Evolutionary conservation across 164 flowering plant genomes (phyloP), one percentile per base, ranked within the genome.

Genomic region (Macadamia tetraphylla): DNA sequence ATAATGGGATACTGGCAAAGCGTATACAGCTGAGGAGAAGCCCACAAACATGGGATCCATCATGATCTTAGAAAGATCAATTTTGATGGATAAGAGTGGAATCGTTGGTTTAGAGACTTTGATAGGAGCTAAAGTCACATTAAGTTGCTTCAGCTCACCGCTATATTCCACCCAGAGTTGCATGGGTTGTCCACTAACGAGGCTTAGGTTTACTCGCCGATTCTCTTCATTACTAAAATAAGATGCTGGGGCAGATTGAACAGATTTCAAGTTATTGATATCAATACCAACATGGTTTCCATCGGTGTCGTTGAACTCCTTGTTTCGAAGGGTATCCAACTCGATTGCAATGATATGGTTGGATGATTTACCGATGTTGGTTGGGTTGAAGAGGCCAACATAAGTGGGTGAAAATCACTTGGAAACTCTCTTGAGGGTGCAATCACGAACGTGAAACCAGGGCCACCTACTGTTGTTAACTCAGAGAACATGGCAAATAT

Each of bases 361-460:
- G 57, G 57, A 52, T 3, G 18, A 52, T 11, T 52, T 52, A 1
- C 57, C 57, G 1, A 3, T 13, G 57, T 11, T 52, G n/a, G 18
- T 13, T 0, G 6, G 3, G 57, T 52, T 52, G 17, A 52, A 52
- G 18, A 52, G 13, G 17, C 66, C 66, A 15, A 63, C 17, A 46
- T 63, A 63, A 10, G n/a, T 63, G 31, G 6, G 2, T 14, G 44
- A 10, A 18, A 6, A 9, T 53, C 3, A 1, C 55, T 32, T 1
- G 66, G 66, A 14, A 63, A 31, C 1, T 31, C 66, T 63, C n/a
- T 63, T 10, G 30, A 11, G 6, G 66, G 66, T 1, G 66, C 44
- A 62, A 57, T 17, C 2, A 64, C 46, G 35, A 70, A 49, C 18
- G 57, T 58, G 18, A 58, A 4, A 6, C 67, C 67, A 35, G 32